A percentile compares a stretch with the other conserved stretches of the same genome.
Conservation (phyloP, 257 asterid genomes). For the Nicotiana obtusifolia region DNA sequence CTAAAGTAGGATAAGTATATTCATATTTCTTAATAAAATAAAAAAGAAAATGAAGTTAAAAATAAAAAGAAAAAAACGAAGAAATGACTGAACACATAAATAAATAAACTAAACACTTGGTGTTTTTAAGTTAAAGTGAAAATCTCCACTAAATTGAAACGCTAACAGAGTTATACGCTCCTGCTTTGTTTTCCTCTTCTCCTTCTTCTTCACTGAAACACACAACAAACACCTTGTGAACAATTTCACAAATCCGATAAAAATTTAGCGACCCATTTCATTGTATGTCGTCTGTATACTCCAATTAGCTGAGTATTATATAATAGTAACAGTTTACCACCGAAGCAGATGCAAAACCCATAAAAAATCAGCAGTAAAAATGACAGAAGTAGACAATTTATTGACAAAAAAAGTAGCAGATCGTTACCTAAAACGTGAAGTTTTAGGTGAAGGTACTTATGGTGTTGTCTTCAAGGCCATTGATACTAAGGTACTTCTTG, state of each 20-base stretch:
- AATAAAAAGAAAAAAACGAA: too few relatives aligned
- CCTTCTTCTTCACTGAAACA: too few relatives aligned
- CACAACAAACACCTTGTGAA: too few relatives aligned
- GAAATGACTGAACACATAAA: too few relatives aligned
- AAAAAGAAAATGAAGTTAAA: too few relatives aligned
- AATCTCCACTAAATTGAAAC: too few relatives aligned
- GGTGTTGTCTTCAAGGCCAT: conserved; percentile 92
- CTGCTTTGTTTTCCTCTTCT: too few relatives aligned
- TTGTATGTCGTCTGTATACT: background rate
- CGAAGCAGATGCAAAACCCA: background rate
- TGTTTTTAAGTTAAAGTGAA: too few relatives aligned
- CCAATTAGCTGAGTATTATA: background rate
- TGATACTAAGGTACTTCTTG: conserved; percentile 59
- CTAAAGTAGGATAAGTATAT: background rate
- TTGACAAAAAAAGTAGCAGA: conserved; percentile 67
- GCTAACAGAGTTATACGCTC: too few relatives aligned
- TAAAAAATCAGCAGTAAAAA: background rate
- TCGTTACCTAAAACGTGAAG: conserved; percentile 76
- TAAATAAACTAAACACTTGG: too few relatives aligned
- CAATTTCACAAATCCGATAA: background rate
- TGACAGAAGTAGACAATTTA: background rate
- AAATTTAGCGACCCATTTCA: background rate
- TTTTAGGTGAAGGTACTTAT: conserved; percentile 89
- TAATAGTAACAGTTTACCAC: background rate
- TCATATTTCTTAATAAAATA: background rate